Conservation (phyloP, 2,329 filamentous ascomycete genomes). For the Cadophora malorum region DNA sequence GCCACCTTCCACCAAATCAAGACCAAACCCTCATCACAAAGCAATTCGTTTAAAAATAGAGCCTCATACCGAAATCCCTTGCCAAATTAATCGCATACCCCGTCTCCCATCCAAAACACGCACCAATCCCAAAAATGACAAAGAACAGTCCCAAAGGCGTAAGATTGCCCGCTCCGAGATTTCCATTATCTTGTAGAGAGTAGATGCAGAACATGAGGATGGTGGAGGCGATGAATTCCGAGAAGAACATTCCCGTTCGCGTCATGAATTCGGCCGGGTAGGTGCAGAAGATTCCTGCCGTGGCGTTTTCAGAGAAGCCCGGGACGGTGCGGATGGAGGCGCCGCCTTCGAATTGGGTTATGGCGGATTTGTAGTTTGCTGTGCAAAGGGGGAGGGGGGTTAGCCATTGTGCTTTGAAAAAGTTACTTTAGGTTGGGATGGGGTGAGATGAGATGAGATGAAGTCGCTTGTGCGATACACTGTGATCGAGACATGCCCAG, state of each 20-base stretch:
- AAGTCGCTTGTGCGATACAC: too few species aligned
- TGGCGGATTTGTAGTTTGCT: constrained; percentile 69
- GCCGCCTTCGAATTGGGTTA: constrained; percentile 70
- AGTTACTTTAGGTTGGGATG: background rate
- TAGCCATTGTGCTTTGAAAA: background rate
- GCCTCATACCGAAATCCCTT: constrained; percentile 74
- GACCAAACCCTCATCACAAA: too few species aligned
- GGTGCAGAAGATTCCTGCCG: constrained; percentile 74
- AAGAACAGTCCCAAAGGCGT: constrained; percentile 71
- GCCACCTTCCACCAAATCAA: too few species aligned
- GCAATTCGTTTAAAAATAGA: too few species aligned
- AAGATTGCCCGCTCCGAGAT: constrained; percentile 52
- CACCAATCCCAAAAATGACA: constrained; percentile 75
- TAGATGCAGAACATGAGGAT: constrained; percentile 77
- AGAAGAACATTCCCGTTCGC: constrained; percentile 72
- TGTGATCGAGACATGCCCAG: too few species aligned
- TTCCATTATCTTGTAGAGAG: constrained; percentile 66
- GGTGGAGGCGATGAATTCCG: constrained; percentile 71
- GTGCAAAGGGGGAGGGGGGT: too few species aligned
- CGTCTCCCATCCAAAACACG: constrained; percentile 76
- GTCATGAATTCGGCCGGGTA: constrained; percentile 71
- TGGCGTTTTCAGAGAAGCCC: constrained; percentile 49
- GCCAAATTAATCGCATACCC: constrained; percentile 79
- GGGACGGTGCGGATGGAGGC: constrained; percentile 66
- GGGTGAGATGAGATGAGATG: background rate